These are phyloP conservation scores for Salinomyces thailandicus DNA, from an alignment of 2,329 filamentous ascomycete species.

Conservation along the genomic window DNA sequence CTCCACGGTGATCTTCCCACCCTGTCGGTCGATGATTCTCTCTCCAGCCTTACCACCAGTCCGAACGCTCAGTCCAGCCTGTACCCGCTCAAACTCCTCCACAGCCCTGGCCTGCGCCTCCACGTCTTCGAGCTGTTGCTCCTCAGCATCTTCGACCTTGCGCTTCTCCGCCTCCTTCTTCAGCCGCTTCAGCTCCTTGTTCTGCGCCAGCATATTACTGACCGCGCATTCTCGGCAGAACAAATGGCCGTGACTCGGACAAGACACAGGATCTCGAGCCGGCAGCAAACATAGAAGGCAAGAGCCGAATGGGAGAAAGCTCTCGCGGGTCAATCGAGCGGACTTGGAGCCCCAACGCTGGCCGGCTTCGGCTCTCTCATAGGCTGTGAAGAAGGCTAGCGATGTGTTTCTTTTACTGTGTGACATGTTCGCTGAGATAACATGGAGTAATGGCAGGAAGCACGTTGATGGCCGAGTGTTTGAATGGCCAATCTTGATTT, in stretches of 20 bases:
- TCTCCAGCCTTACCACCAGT: slow-evolving; percentile 33
- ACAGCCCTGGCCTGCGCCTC: slow-evolving; percentile 62
- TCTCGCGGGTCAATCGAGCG: slow-evolving; percentile 79
- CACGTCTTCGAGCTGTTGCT: slow-evolving; percentile 50
- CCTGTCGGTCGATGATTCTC: slow-evolving; percentile 35
- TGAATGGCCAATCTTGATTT: no score
- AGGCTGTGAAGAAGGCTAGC: slow-evolving; percentile 82
- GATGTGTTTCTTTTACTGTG: slow-evolving; percentile 73
- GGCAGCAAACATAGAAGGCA: slow-evolving; percentile 79
- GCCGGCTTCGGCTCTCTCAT: slow-evolving; percentile 77
- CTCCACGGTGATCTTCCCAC: slow-evolving; percentile 23
- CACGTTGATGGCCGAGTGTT: no score
- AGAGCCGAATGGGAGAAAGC: slow-evolving; percentile 81
- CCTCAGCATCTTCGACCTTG: slow-evolving; percentile 53
- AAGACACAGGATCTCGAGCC: slow-evolving; percentile 73
- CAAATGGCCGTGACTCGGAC: slow-evolving; percentile 65
- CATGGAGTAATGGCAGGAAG: no score
- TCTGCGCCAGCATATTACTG: slow-evolving; percentile 79
- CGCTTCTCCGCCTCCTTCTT: slow-evolving; percentile 53
- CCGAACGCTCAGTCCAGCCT: slow-evolving; percentile 48
- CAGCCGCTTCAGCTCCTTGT: slow-evolving; percentile 77
- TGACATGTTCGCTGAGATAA: slow-evolving; percentile 4
- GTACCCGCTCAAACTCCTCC: slow-evolving; percentile 72
- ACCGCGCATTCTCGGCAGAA: slow-evolving; percentile 95
- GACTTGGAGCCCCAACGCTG: slow-evolving; percentile 70